Evolutionary conservation across 2,329 filamentous ascomycete genomes (phyloP).

Genomic region (Fusarium sp.): DNA sequence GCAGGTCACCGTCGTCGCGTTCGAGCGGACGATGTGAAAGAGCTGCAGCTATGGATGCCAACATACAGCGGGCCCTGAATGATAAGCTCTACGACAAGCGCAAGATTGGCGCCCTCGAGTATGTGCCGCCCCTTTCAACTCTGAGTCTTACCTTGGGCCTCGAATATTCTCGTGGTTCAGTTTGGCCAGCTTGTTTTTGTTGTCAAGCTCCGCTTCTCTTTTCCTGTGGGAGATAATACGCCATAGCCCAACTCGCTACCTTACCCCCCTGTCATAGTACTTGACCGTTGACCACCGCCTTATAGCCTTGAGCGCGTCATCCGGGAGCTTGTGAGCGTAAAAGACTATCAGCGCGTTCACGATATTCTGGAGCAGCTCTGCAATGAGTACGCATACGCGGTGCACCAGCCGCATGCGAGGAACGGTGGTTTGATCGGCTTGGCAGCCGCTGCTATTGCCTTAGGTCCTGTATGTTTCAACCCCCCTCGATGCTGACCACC

Average conservation of each 20-base stretch:
- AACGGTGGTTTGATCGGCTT: slow-evolving; percentile 97
- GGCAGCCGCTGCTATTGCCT: slow-evolving; percentile 92
- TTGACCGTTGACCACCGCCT: slow-evolving; percentile 14
- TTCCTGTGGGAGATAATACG: neutral
- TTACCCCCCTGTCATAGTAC: neutral
- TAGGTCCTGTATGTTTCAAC: slow-evolving; percentile 76
- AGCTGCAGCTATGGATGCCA: slow-evolving; percentile 74
- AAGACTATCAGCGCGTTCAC: slow-evolving; percentile 81
- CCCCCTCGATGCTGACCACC: neutral
- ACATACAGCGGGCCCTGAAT: slow-evolving; percentile 88
- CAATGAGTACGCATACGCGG: slow-evolving; percentile 96
- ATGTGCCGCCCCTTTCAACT: slow-evolving; percentile 51
- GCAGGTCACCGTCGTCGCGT: slow-evolving; percentile 19
- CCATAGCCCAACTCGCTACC: neutral
- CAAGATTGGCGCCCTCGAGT: slow-evolving; percentile 96
- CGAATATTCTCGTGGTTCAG: neutral
- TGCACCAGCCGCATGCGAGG: slow-evolving; percentile 93
- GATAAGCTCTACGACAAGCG: slow-evolving; percentile 99
- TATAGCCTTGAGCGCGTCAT: slow-evolving; percentile 86
- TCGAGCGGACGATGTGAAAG: slow-evolving; percentile 36
- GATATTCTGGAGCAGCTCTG: slow-evolving; percentile 95
- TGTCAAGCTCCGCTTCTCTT: neutral
- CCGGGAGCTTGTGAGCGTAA: slow-evolving; percentile 77
- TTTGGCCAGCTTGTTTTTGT: neutral
- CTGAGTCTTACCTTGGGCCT: neutral